Conservation (phyloP, 106 monocot species). For the Narthecium ossifragum region DNA sequence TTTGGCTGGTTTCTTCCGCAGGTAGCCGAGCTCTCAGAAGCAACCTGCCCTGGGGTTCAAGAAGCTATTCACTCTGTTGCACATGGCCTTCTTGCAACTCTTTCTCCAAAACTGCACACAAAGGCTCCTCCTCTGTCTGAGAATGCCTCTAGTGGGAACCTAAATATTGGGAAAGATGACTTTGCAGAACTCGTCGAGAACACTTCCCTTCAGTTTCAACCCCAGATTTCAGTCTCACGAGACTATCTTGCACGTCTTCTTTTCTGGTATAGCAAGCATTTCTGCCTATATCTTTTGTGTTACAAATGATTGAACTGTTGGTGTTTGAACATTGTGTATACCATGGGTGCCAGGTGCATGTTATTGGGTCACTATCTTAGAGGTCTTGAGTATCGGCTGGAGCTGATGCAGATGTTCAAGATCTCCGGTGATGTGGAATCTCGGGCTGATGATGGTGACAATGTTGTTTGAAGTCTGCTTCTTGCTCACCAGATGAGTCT, state of each 20-base stretch:
- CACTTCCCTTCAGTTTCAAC: constrained; percentile 66
- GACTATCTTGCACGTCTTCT: constrained; percentile 88
- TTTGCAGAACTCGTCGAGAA: constrained; percentile 61
- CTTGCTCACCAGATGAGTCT: no score
- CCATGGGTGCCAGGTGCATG: constrained; percentile 91
- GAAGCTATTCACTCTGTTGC: constrained; percentile 72
- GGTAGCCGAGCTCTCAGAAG: constrained; percentile 85
- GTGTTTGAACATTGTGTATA: background rate
- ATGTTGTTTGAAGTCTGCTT: constrained; percentile 15
- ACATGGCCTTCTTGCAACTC: constrained; percentile 84
- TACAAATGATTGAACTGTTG: background rate
- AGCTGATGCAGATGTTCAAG: constrained; percentile 66
- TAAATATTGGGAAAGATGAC: constrained; percentile 49
- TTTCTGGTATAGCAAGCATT: constrained; percentile 50
- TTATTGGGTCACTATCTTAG: constrained; percentile 83
- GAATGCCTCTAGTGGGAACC: constrained; percentile 25
- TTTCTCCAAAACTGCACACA: constrained; percentile 79
- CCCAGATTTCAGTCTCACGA: constrained; percentile 67
- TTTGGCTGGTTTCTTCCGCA: constrained; percentile 17
- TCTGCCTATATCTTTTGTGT: background rate
- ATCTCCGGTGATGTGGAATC: constrained; percentile 31
- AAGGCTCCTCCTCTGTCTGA: constrained; percentile 46
- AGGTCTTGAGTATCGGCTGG: constrained; percentile 75
- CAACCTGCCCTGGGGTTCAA: constrained; percentile 52
- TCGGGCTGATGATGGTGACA: constrained; percentile 18